phyloP scores from a whole-genome alignment of 257 asterid genomes.

The Jacaranda mimosifolia region DNA sequence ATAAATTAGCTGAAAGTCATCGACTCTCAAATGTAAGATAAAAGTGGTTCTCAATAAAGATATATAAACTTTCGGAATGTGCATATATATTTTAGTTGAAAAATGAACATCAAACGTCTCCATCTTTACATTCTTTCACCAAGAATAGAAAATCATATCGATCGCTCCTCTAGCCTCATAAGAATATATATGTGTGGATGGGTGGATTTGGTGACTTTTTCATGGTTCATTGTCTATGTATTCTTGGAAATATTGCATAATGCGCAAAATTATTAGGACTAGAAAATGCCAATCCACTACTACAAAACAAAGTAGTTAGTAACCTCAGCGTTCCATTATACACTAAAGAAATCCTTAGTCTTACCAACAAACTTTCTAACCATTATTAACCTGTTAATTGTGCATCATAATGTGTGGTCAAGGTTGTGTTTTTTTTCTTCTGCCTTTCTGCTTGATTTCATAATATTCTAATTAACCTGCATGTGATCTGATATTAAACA shows the following conservation, averaged over 20 bases:
- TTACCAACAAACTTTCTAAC: neutral
- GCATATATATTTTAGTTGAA: too few species aligned
- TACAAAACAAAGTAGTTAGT: neutral
- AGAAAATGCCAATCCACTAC: conserved; percentile 6
- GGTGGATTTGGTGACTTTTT: conserved; percentile 26
- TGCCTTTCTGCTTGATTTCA: conserved; percentile 6
- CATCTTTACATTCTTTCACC: too few species aligned
- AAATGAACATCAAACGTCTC: too few species aligned
- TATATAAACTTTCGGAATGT: too few species aligned
- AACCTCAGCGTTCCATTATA: conserved; percentile 23
- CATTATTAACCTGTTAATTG: neutral
- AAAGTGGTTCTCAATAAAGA: too few species aligned
- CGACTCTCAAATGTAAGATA: too few species aligned
- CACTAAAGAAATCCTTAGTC: conserved; percentile 13
- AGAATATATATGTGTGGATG: neutral
- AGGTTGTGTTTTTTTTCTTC: neutral
- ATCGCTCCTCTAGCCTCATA: too few species aligned
- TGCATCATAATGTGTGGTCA: conserved; percentile 5
- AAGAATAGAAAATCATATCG: too few species aligned
- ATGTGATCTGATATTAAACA: neutral
- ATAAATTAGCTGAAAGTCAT: too few species aligned
- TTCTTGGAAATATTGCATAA: neutral
- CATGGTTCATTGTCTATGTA: neutral
- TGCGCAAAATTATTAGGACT: neutral
- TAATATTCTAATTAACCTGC: conserved; percentile 6